phyloP scores from a whole-genome alignment of 495 filamentous ascomycete species.

The Neurospora cerealis region DNA sequence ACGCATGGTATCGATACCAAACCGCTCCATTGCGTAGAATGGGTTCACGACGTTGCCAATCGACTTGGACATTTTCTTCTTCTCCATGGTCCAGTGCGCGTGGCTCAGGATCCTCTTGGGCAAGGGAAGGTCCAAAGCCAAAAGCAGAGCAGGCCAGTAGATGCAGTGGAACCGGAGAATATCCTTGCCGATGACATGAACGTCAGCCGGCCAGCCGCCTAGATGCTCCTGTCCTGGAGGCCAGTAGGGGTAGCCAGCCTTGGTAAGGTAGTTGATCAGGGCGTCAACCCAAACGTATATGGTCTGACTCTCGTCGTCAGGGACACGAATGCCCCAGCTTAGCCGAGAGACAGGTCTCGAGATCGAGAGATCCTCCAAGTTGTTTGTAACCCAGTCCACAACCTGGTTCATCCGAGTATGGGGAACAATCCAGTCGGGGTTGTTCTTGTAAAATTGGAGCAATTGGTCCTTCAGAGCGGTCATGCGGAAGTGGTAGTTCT shows the following conservation, averaged over 20 bases:
- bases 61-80: constrained; percentile 90
- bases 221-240: constrained; percentile 43
- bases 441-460: constrained; percentile 65
- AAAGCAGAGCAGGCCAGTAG: constrained; percentile 94
- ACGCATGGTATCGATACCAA: constrained; percentile 77
- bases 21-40: constrained; percentile 82
- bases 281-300: constrained; percentile 99
- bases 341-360: constrained; percentile 73
- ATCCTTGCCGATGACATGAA: constrained; percentile 92
- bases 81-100: constrained; percentile 88
- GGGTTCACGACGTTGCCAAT: constrained; percentile 93
- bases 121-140: constrained; percentile 76
- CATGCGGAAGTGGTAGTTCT: constrained; percentile 89
- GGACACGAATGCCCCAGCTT: constrained; percentile 84
- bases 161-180: constrained; percentile 93
- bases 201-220: constrained; percentile 79
- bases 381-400: constrained; percentile 53
- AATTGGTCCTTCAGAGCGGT: constrained; percentile 67
- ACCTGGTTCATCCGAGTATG: constrained; percentile 55
- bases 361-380: constrained; percentile 77
- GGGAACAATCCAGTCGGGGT: constrained; percentile 64
- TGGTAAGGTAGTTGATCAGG: constrained; percentile 85
- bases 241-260: constrained; percentile 71
- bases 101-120: constrained; percentile 79
- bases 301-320: constrained; percentile 73